Conservation (phyloP, 768 basidiomycete genomes). For the Clavulina sp. region DNA sequence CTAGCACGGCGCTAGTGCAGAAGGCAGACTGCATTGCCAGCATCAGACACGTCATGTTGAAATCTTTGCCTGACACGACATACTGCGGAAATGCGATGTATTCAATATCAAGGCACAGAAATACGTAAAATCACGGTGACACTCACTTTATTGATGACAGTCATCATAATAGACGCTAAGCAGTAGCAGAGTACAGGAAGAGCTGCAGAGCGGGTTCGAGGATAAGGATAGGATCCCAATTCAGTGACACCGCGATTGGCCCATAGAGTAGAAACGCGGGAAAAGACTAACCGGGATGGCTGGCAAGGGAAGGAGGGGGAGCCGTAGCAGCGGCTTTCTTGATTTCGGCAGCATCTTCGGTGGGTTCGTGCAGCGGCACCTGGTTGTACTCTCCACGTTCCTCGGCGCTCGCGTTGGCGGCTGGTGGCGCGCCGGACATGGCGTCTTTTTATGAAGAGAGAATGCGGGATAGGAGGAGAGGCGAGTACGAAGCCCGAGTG, state of each 20-base stretch:
- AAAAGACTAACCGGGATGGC: not conserved
- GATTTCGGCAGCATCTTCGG: conserved; percentile 34
- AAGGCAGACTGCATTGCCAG: conserved; percentile 82
- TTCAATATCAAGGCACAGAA: not conserved
- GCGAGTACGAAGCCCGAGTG: no score
- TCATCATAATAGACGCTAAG: conserved; percentile 88
- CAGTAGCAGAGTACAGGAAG: conserved; percentile 81
- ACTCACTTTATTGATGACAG: conserved; percentile 82
- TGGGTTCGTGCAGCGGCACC: conserved; percentile 5
- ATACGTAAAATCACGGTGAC: not conserved
- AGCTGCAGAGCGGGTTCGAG: conserved; percentile 25
- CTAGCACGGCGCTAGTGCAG: conserved; percentile 58
- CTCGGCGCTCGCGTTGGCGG: not conserved
- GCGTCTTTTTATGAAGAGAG: no score
- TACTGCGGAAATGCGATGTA: conserved; percentile 32
- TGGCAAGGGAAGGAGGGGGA: not conserved
- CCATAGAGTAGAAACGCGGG: not conserved
- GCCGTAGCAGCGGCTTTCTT: conserved; percentile 26
- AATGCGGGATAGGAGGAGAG: no score
- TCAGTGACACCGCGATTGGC: not conserved
- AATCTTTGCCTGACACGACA: conserved; percentile 81
- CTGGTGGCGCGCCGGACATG: no score
- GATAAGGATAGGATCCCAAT: not conserved
- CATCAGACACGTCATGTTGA: conserved; percentile 94
- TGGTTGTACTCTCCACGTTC: not conserved